phyloP scores from a whole-genome alignment of 208 protist genomes.

The Borovskyia barvae region DNA sequence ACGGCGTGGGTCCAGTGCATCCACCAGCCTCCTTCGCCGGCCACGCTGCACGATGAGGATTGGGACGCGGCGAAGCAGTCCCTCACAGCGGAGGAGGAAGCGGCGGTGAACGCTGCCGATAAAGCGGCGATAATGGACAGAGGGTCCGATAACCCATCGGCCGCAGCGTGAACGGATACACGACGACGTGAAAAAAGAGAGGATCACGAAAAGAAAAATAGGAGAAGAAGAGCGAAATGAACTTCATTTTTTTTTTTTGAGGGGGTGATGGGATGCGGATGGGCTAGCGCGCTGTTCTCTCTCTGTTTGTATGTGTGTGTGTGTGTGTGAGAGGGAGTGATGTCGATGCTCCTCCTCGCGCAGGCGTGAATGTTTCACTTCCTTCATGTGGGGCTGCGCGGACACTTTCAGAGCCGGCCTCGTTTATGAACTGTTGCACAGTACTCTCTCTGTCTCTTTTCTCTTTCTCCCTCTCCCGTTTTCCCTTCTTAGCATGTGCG shows the following conservation, averaged over 20 bases:
- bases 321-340: neutral
- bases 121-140: too few species aligned
- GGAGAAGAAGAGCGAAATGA: neutral
- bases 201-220: neutral
- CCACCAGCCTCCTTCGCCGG: conserved; percentile 16
- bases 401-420: neutral
- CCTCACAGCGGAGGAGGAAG: neutral
- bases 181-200: neutral
- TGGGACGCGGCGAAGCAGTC: neutral
- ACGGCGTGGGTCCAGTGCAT: conserved; percentile 22
- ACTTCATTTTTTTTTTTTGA: neutral
- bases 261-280: too few species aligned
- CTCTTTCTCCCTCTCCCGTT: neutral
- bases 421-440: neutral
- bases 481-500: neutral
- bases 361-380: neutral
- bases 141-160: too few species aligned
- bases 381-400: neutral
- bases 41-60: neutral
- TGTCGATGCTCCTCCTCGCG: neutral
- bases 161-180: too few species aligned
- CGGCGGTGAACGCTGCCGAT: neutral
- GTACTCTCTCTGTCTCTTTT: neutral
- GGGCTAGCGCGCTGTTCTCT: too few species aligned
- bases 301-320: neutral